Evolutionary conservation across 495 filamentous ascomycete species (phyloP).

Genomic region (Lepidopterella palustris): DNA sequence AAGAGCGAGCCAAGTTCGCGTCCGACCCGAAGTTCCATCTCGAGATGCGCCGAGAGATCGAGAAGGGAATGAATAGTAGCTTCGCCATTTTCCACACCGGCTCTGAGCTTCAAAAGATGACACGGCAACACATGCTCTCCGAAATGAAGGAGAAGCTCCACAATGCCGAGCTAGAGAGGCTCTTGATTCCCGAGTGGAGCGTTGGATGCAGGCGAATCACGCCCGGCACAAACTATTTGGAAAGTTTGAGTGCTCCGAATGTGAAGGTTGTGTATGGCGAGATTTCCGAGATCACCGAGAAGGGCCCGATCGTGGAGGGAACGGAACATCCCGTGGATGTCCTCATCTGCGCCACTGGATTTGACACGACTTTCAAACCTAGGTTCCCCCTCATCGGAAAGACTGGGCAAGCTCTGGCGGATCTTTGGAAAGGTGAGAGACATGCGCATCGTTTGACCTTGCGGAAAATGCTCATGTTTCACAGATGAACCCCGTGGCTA

Average conservation of each 20-base stretch:
- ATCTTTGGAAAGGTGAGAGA: not conserved
- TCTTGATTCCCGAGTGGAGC: slow-evolving; percentile 6
- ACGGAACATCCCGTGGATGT: slow-evolving; percentile 18
- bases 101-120: slow-evolving; percentile 31
- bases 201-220: not conserved
- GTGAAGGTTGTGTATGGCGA: slow-evolving; percentile 9
- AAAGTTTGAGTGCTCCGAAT: slow-evolving; percentile 15
- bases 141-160: slow-evolving; percentile 39
- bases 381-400: slow-evolving; percentile 43
- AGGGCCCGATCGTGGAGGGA: slow-evolving; percentile 8
- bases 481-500: slow-evolving; percentile 4
- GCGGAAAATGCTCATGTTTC: not conserved
- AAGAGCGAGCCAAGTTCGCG: slow-evolving; percentile 28
- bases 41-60: not conserved
- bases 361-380: slow-evolving; percentile 43
- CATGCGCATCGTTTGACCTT: too few species aligned
- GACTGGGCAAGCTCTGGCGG: not conserved
- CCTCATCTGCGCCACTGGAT: slow-evolving; percentile 40
- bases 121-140: slow-evolving; percentile 12
- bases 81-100: slow-evolving; percentile 39
- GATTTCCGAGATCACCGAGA: slow-evolving; percentile 11
- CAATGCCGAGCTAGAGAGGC: slow-evolving; percentile 18
- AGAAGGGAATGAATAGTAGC: slow-evolving; percentile 34
- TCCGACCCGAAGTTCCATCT: slow-evolving; percentile 3
- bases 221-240: slow-evolving; percentile 15